Evolutionary conservation across 805 yeast species (phyloP).

Genomic region (Spathaspora girioi): DNA sequence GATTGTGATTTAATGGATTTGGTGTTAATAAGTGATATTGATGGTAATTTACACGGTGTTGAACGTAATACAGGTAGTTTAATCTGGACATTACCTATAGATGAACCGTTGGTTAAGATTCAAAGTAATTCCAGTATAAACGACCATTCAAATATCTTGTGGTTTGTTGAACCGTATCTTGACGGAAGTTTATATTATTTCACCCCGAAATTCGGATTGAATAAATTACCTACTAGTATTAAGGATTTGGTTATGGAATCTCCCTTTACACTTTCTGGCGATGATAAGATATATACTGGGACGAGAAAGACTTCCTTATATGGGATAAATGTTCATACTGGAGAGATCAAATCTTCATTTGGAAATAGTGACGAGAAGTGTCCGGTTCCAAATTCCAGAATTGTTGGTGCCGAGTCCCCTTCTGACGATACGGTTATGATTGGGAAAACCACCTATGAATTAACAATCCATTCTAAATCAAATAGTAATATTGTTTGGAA

Average conservation of each 20-base stretch:
- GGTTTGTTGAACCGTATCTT: slow-evolving; percentile 89
- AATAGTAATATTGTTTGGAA: slow-evolving; percentile 67
- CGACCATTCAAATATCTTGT: slow-evolving; percentile 37
- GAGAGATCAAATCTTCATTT: slow-evolving; percentile 65
- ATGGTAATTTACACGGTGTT: slow-evolving; percentile 82
- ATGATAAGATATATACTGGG: slow-evolving; percentile 87
- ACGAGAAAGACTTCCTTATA: slow-evolving; percentile 70
- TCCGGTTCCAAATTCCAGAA: slow-evolving; percentile 29
- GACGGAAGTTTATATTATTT: slow-evolving; percentile 85
- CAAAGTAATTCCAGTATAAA: slow-evolving; percentile 17
- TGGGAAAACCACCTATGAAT: slow-evolving; percentile 71
- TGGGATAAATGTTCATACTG: slow-evolving; percentile 69
- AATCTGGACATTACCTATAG: slow-evolving; percentile 72
- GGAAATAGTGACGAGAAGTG: slow-evolving; percentile 41
- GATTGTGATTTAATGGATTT: slow-evolving; percentile 55
- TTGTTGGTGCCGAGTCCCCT: slow-evolving; percentile 2
- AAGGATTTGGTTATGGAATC: slow-evolving; percentile 74
- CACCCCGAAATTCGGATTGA: slow-evolving; percentile 69
- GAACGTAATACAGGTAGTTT: slow-evolving; percentile 70
- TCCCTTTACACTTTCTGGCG: slow-evolving; percentile 74
- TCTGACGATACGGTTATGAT: slow-evolving; percentile 44
- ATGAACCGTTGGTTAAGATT: slow-evolving; percentile 56
- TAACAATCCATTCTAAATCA: slow-evolving; percentile 71
- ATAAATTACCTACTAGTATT: slow-evolving; percentile 77
- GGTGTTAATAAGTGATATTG: slow-evolving; percentile 73